phyloP scores from a whole-genome alignment of 768 basidiomycete genomes.

The Piloderma croceum region DNA sequence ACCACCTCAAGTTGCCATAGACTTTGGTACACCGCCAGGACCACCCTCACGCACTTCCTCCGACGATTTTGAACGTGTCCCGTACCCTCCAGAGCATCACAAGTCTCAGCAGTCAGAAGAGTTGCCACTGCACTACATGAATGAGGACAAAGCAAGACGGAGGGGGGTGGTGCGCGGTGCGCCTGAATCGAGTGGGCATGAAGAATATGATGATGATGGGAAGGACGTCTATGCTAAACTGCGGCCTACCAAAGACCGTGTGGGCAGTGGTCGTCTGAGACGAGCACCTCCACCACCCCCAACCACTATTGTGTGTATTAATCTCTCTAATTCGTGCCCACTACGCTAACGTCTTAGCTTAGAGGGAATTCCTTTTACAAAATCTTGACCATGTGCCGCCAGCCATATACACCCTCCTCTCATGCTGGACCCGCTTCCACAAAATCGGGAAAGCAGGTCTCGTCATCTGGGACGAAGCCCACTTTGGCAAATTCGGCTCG shows the following conservation, averaged over 20 bases:
- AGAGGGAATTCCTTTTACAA: slow-evolving; percentile 76
- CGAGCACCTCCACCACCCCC: slow-evolving; percentile 59
- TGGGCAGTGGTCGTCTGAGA: slow-evolving; percentile 57
- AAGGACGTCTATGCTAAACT: slow-evolving; percentile 49
- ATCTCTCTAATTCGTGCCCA: slow-evolving; percentile 5
- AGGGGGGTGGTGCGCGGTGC: slow-evolving; percentile 37
- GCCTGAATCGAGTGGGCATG: slow-evolving; percentile 26
- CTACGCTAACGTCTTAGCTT: slow-evolving; percentile 13
- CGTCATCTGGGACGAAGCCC: slow-evolving; percentile 99
- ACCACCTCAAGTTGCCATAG: slow-evolving; percentile 62
- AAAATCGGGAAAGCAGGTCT: slow-evolving; percentile 79
- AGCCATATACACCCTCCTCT: slow-evolving; percentile 83
- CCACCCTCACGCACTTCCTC: slow-evolving; percentile 46
- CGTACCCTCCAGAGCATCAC: slow-evolving; percentile 39
- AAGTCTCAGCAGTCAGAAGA: slow-evolving; percentile 30
- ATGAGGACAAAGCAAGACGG: slow-evolving; percentile 42
- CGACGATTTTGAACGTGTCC: slow-evolving; percentile 70
- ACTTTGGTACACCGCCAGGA: slow-evolving; percentile 57
- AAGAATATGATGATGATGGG: slow-evolving; percentile 52
- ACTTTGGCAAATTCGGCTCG: slow-evolving; percentile 98
- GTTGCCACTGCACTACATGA: slow-evolving; percentile 49
- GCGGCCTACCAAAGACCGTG: slow-evolving; percentile 30
- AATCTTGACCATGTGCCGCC: slow-evolving; percentile 76
- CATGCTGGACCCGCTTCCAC: slow-evolving; percentile 93
- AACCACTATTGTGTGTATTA: slow-evolving; percentile 50